phyloP scores from a whole-genome alignment of 768 basidiomycete genomes.

The Leccinellum rugosiceps region DNA sequence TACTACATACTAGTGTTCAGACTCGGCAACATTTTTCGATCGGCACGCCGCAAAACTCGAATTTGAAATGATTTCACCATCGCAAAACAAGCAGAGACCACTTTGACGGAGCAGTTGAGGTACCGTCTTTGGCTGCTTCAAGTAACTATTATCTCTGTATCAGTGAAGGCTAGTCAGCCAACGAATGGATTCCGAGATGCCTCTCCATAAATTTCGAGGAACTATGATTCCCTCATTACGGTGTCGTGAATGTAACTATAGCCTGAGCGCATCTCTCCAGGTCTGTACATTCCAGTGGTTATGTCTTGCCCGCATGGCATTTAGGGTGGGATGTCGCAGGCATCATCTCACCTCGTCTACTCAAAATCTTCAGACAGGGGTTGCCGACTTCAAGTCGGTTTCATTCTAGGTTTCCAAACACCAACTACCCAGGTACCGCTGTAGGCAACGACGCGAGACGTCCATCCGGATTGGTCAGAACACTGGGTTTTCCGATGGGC shows the following conservation, averaged over 20 bases:
- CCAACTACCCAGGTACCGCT: background rate
- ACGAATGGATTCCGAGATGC: background rate
- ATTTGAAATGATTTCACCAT: background rate
- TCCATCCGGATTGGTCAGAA: too few relatives aligned
- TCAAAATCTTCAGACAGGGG: background rate
- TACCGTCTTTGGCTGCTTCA: background rate
- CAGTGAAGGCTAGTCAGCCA: background rate
- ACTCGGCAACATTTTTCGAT: background rate
- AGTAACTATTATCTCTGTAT: background rate
- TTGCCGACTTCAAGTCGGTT: background rate
- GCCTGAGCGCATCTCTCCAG: background rate
- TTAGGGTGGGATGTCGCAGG: background rate
- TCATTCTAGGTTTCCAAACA: background rate
- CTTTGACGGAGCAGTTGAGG: background rate
- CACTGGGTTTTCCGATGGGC: background rate
- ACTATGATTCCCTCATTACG: background rate
- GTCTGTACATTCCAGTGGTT: background rate
- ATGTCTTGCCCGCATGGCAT: background rate
- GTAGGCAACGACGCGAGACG: too few relatives aligned
- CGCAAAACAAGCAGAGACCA: background rate
- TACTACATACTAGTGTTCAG: background rate
- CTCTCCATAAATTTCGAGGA: background rate
- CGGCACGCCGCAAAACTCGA: background rate
- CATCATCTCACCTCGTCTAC: background rate
- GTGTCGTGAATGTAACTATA: background rate